phyloP scores from a whole-genome alignment of 2,329 filamentous ascomycete species.

The Thielaviopsis ethacetica region DNA sequence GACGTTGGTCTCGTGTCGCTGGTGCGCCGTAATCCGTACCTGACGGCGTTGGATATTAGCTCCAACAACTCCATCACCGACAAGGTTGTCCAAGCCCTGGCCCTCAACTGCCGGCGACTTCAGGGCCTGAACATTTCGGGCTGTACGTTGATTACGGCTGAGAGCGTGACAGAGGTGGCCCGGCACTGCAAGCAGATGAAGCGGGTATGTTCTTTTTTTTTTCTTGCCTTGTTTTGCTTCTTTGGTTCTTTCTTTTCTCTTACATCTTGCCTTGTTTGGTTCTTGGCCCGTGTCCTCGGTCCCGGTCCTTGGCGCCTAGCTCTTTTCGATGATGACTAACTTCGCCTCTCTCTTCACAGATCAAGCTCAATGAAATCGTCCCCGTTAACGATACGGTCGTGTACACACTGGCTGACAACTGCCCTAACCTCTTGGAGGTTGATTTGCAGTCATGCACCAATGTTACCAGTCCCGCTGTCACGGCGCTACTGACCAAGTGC shows the following conservation, averaged over 20 bases:
- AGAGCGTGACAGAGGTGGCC: conserved; percentile 67
- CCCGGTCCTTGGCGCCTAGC: no score
- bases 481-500: conserved; percentile 60
- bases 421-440: conserved; percentile 87
- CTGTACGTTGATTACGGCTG: conserved; percentile 71
- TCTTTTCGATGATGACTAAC: background rate
- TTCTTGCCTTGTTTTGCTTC: conserved; percentile 30
- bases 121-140: conserved; percentile 88
- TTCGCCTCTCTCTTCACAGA: conserved; percentile 25
- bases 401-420: conserved; percentile 71
- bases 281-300: no score
- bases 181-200: conserved; percentile 75
- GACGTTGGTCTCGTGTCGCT: conserved; percentile 70
- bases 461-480: conserved; percentile 72
- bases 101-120: conserved; percentile 64
- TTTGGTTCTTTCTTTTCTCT: conserved; percentile 26
- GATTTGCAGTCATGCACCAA: conserved; percentile 75
- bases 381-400: conserved; percentile 73
- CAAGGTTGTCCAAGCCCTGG: conserved; percentile 58
- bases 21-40: conserved; percentile 59
- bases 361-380: conserved; percentile 88
- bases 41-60: conserved; percentile 83
- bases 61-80: conserved; percentile 74
- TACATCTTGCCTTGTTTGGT: conserved; percentile 43
- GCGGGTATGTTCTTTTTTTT: conserved; percentile 42